These are phyloP conservation scores for Colletotrichum liriopes DNA, from an alignment of 2,329 filamentous ascomycete species.

Conservation along the genomic window DNA sequence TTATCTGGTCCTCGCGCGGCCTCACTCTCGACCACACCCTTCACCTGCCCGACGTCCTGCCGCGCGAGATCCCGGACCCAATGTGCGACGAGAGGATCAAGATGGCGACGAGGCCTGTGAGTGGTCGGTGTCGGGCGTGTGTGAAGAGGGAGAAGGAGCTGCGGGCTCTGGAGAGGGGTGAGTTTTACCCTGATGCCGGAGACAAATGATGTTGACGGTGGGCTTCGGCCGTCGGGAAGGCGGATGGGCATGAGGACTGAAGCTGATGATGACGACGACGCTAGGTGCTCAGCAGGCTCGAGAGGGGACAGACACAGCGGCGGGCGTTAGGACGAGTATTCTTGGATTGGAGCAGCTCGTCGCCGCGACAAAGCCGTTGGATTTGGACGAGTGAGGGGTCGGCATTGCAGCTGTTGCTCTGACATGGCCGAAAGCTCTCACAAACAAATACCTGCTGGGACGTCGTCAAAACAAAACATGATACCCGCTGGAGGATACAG, in stretches of 20 bases:
- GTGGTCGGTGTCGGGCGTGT: slow-evolving; percentile 46
- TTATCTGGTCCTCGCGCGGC: slow-evolving; percentile 7
- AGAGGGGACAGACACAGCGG: slow-evolving; percentile 13
- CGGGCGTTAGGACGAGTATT: slow-evolving; percentile 33
- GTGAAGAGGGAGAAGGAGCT: slow-evolving; percentile 25
- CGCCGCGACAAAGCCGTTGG: slow-evolving; percentile 29
- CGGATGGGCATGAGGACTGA: not conserved
- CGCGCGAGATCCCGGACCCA: slow-evolving; percentile 36
- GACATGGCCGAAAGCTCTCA: not conserved
- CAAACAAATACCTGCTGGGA: not conserved
- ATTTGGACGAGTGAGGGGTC: slow-evolving; percentile 22
- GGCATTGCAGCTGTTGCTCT: no score
- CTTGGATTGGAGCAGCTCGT: slow-evolving; percentile 37
- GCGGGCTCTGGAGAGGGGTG: not conserved
- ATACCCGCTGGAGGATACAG: slow-evolving; percentile 3
- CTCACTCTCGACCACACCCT: slow-evolving; percentile 42
- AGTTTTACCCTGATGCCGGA: not conserved
- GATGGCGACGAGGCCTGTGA: slow-evolving; percentile 45
- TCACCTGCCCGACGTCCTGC: slow-evolving; percentile 41
- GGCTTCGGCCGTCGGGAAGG: not conserved
- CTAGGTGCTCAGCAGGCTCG: not conserved
- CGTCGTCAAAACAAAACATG: not conserved
- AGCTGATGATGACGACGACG: not conserved
- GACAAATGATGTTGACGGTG: not conserved
- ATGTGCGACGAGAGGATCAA: slow-evolving; percentile 45